Percentiles rank a stretch among this genome's conserved stretches.
Evolutionary conservation across 768 basidiomycete genomes (phyloP).

Genomic region (Rhodotorula toruloides): DNA sequence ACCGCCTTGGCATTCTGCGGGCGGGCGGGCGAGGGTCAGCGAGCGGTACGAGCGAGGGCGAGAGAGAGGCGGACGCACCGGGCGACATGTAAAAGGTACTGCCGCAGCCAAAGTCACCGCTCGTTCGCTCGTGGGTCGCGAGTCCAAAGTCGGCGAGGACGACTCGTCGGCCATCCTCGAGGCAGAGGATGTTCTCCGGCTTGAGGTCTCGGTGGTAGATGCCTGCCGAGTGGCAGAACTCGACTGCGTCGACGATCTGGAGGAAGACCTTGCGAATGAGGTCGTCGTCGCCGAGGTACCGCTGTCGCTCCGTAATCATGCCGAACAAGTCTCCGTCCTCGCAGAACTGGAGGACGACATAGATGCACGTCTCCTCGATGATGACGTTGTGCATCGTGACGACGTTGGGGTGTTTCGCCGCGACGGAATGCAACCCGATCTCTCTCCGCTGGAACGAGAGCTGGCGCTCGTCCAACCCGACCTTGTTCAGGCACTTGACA

Average conservation of each 20-base stretch:
- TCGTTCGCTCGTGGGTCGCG: conserved; percentile 75
- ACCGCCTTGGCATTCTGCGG: conserved; percentile 56
- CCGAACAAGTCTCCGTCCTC: conserved; percentile 85
- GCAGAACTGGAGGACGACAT: conserved; percentile 86
- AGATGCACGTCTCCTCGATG: conserved; percentile 59
- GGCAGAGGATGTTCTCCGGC: conserved; percentile 88
- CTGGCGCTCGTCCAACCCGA: conserved; percentile 55
- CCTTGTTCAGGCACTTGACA: conserved; percentile 76
- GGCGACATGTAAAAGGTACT: conserved; percentile 98
- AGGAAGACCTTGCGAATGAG: conserved; percentile 86
- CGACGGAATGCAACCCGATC: conserved; percentile 53
- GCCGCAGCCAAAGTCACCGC: conserved; percentile 88
- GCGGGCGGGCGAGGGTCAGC: conserved; percentile 24
- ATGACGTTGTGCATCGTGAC: conserved; percentile 64
- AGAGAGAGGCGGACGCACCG: conserved; percentile 47
- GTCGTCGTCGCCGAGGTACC: conserved; percentile 62
- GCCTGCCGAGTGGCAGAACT: conserved; percentile 82
- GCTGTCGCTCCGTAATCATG: conserved; percentile 60
- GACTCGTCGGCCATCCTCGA: conserved; percentile 58
- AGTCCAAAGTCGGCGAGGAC: conserved; percentile 94
- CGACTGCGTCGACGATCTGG: conserved; percentile 87
- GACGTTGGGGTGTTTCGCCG: conserved; percentile 55
- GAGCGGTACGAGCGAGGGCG: conserved; percentile 31
- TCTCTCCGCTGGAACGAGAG: conserved; percentile 69
- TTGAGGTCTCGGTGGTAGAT: conserved; percentile 97